phyloP scores from a whole-genome alignment of 2,329 filamentous ascomycete species.

The Calonectria multiphialidica region DNA sequence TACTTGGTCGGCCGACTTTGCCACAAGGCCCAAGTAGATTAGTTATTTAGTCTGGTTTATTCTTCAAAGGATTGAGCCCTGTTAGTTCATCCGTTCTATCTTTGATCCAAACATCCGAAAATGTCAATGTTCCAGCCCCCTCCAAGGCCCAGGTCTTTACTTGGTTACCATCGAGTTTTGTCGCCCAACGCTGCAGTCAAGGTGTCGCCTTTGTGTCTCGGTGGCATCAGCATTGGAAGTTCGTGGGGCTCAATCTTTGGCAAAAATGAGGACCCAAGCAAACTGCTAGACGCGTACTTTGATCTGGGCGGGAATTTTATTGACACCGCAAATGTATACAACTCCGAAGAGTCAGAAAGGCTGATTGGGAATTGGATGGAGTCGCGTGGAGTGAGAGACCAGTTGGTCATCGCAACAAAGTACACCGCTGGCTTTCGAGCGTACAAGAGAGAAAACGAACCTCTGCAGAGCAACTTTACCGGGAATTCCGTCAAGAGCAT shows the following conservation, averaged over 20 bases:
- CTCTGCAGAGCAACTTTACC: constrained; percentile 46
- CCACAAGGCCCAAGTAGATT: too few relatives aligned
- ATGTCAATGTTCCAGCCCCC: constrained; percentile 1
- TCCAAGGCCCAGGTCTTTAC: constrained; percentile 29
- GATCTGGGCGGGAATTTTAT: constrained; percentile 72
- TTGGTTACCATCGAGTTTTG: constrained; percentile 39
- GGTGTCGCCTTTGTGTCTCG: constrained; percentile 42
- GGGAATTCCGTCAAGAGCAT: constrained; percentile 55
- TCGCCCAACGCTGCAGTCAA: constrained; percentile 37
- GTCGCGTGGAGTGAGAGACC: constrained; percentile 56
- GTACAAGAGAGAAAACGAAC: constrained; percentile 24
- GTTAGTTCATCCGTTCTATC: neutral
- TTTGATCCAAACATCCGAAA: neutral
- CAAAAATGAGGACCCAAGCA: constrained; percentile 58
- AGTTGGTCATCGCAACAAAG: constrained; percentile 63
- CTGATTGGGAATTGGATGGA: constrained; percentile 66
- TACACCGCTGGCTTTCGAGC: constrained; percentile 55
- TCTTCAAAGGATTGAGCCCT: too few relatives aligned
- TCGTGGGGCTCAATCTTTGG: constrained; percentile 34
- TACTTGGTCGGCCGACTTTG: neutral
- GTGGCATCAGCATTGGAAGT: constrained; percentile 40
- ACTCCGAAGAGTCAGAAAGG: constrained; percentile 62
- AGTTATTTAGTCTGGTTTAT: too few relatives aligned
- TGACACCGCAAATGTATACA: constrained; percentile 66
- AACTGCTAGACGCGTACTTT: constrained; percentile 67